Percentiles rank a stretch among this genome's conserved stretches.
These are phyloP conservation scores for Kluyveromyces siamensis DNA, from an alignment of 805 yeast genomes.

Conservation along the genomic window DNA sequence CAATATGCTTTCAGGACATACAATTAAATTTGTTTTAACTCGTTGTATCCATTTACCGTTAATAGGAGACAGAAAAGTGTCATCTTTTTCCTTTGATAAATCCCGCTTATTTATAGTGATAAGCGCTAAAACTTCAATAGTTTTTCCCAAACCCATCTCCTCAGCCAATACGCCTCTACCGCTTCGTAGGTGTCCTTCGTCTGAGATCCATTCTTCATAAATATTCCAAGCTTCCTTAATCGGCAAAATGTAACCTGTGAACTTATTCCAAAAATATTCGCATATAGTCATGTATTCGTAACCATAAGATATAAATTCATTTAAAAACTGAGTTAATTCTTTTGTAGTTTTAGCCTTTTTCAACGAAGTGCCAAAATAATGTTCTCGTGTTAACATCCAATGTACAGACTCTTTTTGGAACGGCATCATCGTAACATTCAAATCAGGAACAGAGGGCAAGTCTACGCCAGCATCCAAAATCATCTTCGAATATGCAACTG, in stretches of 20 bases:
- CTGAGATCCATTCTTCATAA: conserved; percentile 5
- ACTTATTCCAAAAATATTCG: conserved; percentile 25
- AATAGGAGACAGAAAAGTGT: conserved; percentile 8
- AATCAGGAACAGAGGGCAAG: conserved; percentile 5
- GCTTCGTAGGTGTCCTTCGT: conserved; percentile 4
- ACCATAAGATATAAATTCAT: conserved; percentile 21
- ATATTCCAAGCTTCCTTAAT: conserved; percentile 12
- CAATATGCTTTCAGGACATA: conserved; percentile 78
- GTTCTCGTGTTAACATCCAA: conserved; percentile 27
- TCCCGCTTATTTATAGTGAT: conserved; percentile 53
- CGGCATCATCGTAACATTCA: conserved; percentile 19
- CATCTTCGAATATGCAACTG: conserved; percentile 14
- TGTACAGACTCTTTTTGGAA: conserved; percentile 25
- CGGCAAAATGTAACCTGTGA: conserved; percentile 22
- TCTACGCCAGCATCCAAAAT: conserved; percentile 3
- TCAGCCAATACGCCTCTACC: conserved; percentile 55
- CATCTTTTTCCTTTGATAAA: conserved; percentile 1
- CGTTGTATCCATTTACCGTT: conserved; percentile 26
- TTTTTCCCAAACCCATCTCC: conserved; percentile 98
- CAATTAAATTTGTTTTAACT: conserved; percentile 66
- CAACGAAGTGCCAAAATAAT: neutral
- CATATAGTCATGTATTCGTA: conserved; percentile 14
- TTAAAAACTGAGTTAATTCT: conserved; percentile 13
- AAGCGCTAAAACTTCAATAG: conserved; percentile 72
- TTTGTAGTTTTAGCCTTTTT: neutral